A percentile compares a stretch with the other conserved stretches of the same genome.
Evolutionary conservation across 2,329 filamentous ascomycete genomes (phyloP).

Genomic region (Calonectria naviculata): DNA sequence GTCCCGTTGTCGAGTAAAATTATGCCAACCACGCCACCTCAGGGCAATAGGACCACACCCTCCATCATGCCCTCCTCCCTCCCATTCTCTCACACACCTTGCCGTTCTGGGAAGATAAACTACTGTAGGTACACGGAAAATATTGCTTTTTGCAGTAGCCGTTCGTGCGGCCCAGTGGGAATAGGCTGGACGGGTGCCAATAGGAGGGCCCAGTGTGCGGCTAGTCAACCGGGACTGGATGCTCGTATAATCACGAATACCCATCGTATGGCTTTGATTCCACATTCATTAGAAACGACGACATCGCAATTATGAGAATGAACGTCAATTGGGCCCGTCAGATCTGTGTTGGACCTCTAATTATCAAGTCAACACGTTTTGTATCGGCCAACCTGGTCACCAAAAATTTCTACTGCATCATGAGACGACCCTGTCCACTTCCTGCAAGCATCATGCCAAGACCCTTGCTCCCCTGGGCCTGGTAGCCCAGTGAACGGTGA

Average conservation of each 20-base stretch:
- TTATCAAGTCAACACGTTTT: background rate
- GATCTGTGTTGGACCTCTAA: background rate
- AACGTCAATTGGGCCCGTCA: background rate
- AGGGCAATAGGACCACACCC: background rate
- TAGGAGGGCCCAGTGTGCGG: background rate
- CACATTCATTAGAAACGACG: background rate
- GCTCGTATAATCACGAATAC: background rate
- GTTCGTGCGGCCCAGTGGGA: background rate
- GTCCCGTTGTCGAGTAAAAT: background rate
- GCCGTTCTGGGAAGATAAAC: background rate
- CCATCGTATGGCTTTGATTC: background rate
- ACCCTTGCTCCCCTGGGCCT: background rate
- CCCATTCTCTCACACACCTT: background rate
- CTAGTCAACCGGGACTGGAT: background rate
- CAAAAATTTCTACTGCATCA: background rate
- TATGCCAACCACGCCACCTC: background rate
- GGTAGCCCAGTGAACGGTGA: background rate
- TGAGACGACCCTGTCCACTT: background rate
- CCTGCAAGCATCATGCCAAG: constrained; percentile 6
- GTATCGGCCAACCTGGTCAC: background rate
- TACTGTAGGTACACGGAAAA: background rate
- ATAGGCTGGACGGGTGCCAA: background rate
- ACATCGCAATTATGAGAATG: background rate
- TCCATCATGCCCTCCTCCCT: constrained; percentile 3
- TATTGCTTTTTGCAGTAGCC: background rate